Evolutionary conservation across 495 filamentous ascomycete genomes (phyloP), one percentile per base, ranked within the genome.

Genomic region (Letharia lupina): DNA sequence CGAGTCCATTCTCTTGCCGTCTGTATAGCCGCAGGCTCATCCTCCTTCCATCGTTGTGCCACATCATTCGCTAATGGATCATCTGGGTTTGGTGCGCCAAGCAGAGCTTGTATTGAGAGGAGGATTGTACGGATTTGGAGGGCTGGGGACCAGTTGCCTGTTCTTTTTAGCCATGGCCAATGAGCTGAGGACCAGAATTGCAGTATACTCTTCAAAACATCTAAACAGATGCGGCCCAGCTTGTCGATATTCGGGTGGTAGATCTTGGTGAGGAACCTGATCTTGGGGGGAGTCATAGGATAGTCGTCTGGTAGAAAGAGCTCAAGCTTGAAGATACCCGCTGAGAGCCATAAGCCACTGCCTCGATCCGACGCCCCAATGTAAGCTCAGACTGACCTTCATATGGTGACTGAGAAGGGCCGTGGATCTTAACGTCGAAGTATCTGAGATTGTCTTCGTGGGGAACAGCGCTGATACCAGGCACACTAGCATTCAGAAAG

Each of bases 181-280:
- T 72, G 70, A 61, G 28, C 8, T 45, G 16, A n/a, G 54, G 16
- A 59, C 47, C 50, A 15, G 1, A 42, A 50, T 16, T 60, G 45
- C 23, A 57, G 72, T 81, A 67, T 83, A 96, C 94, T 96, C 82
- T 99, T 99, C 65, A 99, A 76, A 37, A 99, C 95, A 76, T 99
- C 94, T 62, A 99, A 76, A 76, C 94, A 99, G 75, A 99, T 99
- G 39, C 94, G 88, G 58, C 94, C 94, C 1, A 98, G 84, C 77
- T 94, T 93, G 74, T 99, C 94, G 68, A 99, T 97, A 75, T 99
- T 99, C 42, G 94, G 94, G 73, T 99, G 94, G 75, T 96, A 99
- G 75, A 99, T 99, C 77, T 96, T 96, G 69, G 94, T 99, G 28
- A 99, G 78, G 78, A 99, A 99, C 48, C 94, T 89, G 69, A 99